phyloP scores from a whole-genome alignment of 352 stramenopile species.

The Phytophthora tentaculata region DNA sequence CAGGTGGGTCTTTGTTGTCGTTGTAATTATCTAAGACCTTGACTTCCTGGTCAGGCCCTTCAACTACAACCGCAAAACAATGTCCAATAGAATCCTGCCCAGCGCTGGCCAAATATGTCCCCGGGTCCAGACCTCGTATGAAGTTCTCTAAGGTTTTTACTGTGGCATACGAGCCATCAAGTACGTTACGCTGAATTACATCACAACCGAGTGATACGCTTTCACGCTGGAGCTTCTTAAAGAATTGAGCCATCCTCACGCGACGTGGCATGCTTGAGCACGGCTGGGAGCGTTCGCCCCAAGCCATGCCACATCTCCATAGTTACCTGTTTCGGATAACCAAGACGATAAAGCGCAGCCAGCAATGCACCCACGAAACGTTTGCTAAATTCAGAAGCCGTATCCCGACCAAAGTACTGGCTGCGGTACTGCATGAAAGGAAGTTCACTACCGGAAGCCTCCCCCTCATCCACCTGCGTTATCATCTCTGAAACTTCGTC shows the following conservation, averaged over 20 bases:
- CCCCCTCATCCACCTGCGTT: background rate
- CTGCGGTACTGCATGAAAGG: background rate
- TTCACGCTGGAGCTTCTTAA: constrained; percentile 2
- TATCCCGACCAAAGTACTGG: background rate
- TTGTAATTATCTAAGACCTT: background rate
- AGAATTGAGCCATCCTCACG: constrained; percentile 12
- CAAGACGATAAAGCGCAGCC: background rate
- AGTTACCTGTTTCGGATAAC: background rate
- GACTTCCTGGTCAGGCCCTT: background rate
- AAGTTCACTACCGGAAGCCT: background rate
- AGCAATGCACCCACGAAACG: constrained; percentile 18
- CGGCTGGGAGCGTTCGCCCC: background rate
- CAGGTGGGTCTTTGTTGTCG: background rate
- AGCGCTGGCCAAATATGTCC: constrained; percentile 8
- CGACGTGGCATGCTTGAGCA: background rate
- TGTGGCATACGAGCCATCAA: background rate
- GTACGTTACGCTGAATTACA: background rate
- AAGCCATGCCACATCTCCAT: constrained; percentile 19
- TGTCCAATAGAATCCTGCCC: background rate
- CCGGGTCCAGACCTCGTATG: background rate
- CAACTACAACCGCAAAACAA: constrained; percentile 1
- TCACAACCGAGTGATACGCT: constrained; percentile 8
- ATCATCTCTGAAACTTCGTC: background rate
- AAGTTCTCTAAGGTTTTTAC: background rate
- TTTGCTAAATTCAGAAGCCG: background rate